Conservation (phyloP, 148 eudicot genomes). For the Linanthus parryae region DNA sequence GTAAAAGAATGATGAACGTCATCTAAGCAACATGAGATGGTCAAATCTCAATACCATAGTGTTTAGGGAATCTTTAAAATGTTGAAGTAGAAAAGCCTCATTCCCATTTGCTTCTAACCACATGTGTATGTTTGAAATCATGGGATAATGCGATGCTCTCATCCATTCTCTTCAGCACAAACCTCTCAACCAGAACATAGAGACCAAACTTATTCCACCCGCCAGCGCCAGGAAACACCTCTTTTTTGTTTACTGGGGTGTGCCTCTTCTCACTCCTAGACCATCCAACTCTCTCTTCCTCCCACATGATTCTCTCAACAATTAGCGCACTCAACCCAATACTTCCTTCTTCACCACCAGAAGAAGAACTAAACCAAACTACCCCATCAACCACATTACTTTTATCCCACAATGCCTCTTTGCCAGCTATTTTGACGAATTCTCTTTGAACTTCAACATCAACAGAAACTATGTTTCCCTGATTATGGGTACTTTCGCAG, state of each 20-base stretch:
- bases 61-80: too few species aligned
- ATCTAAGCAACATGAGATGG: too few species aligned
- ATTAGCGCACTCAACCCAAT: slow-evolving; percentile 54
- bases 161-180: slow-evolving; percentile 64
- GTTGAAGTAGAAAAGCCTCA: too few species aligned
- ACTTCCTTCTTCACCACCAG: slow-evolving; percentile 6
- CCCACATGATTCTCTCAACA: slow-evolving; percentile 68
- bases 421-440: slow-evolving; percentile 26
- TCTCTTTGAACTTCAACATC: slow-evolving; percentile 39
- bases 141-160: slow-evolving; percentile 47
- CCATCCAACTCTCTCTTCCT: slow-evolving; percentile 59
- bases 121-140: slow-evolving; percentile 60
- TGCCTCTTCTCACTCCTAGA: slow-evolving; percentile 21
- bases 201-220: slow-evolving; percentile 35
- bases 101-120: slow-evolving; percentile 53
- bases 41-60: too few species aligned
- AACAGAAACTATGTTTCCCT: slow-evolving; percentile 24
- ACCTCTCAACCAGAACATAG: slow-evolving; percentile 70
- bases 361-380: slow-evolving; percentile 38
- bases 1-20: too few species aligned
- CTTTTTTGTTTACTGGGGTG: slow-evolving; percentile 30
- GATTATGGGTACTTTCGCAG: slow-evolving; percentile 11
- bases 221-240: slow-evolving; percentile 30
- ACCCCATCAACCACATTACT: slow-evolving; percentile 20
- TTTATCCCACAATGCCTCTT: slow-evolving; percentile 29